Percentiles rank a stretch among this genome's conserved stretches.
Conservation (phyloP, 192 early-diverging fungal species). For the Gonapodya prolifera region DNA sequence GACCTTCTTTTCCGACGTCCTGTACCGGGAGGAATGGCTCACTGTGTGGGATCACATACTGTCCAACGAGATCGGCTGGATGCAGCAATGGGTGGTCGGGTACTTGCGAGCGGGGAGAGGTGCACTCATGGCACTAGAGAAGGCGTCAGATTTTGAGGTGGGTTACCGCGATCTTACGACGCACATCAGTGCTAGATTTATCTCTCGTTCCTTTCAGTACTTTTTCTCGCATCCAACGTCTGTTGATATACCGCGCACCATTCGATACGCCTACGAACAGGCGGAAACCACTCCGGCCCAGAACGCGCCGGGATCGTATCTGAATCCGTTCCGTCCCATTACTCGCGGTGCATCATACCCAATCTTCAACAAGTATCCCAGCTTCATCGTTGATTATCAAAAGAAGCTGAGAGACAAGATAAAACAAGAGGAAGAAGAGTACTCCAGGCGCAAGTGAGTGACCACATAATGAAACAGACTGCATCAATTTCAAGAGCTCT, state of each 20-base stretch:
- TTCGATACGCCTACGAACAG: conserved; percentile 16
- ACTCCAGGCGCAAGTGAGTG: conserved; percentile 11
- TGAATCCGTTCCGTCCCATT: conserved; percentile 25
- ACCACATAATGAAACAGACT: neutral
- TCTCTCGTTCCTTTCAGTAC: conserved; percentile 13
- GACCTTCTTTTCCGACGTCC: conserved; percentile 29
- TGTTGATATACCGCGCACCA: neutral
- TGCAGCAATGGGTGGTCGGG: conserved; percentile 33
- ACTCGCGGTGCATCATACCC: conserved; percentile 28
- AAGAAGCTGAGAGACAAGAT: conserved; percentile 31
- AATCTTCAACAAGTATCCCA: conserved; percentile 34
- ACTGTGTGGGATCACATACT: conserved; percentile 43
- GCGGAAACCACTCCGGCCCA: conserved; percentile 17
- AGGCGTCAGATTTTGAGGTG: conserved; percentile 28
- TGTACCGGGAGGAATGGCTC: conserved; percentile 35
- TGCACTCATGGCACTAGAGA: conserved; percentile 18
- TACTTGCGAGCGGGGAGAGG: conserved; percentile 22
- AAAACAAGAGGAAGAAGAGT: conserved; percentile 31
- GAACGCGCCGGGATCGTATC: conserved; percentile 17
- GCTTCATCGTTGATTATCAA: conserved; percentile 41
- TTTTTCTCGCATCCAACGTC: conserved; percentile 28
- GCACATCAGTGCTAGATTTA: neutral
- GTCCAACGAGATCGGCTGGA: conserved; percentile 25
- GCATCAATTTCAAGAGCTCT: neutral
- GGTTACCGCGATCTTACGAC: neutral